Base-by-base conservation (phyloP, 164 flowering plant species). In the Sextonia rubra region DNA sequence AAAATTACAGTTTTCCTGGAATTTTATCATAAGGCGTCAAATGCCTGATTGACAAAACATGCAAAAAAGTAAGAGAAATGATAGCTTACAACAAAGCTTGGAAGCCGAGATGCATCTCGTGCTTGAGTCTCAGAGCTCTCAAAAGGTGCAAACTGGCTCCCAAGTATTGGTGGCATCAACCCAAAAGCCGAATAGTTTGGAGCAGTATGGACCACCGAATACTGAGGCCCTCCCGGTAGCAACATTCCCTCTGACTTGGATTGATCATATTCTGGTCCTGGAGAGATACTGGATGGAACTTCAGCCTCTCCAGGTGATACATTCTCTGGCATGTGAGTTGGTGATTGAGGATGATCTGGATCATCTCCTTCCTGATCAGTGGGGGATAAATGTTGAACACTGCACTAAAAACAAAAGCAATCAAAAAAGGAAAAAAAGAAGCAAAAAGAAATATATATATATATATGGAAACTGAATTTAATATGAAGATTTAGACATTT, bases 121-220 rank as follows among this genome's bases (percentile, higher is more conserved):
- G 84, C 83, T 78, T 90, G 98, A 77, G 87, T 81, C 49, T 91
- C 96, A 18, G 88, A 77, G 78, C 80, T 84, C 75, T 91, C 97
- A 69, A 83, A 80, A n/a, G 86, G 81, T 75, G 92, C 73, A 76
- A 87, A 71, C 73, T 86, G 95, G 77, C 80, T 77, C 49, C 89
- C 87, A 9, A 85, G 26, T 71, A 89, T 79, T 52, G 90, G 84
- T 7, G 90, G 93, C 80, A 83, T 69, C 73, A 85, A 77, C 49
- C 91, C 96, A 82, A 86, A 83, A 77, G 75, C 78, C 68, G 82
- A 71, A 70, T 87, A 86, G 73, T 81, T 82, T 14, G 90, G 84
- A 44, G 89, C 78, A 72, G 85, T 81, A 69, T 89, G 88, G 23
- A 81, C 90, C 60, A 76, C 76, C 0, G 93, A 78, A 78, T 82